Conservation (phyloP, 805 yeast genomes). For the Danielia oregonensis region DNA sequence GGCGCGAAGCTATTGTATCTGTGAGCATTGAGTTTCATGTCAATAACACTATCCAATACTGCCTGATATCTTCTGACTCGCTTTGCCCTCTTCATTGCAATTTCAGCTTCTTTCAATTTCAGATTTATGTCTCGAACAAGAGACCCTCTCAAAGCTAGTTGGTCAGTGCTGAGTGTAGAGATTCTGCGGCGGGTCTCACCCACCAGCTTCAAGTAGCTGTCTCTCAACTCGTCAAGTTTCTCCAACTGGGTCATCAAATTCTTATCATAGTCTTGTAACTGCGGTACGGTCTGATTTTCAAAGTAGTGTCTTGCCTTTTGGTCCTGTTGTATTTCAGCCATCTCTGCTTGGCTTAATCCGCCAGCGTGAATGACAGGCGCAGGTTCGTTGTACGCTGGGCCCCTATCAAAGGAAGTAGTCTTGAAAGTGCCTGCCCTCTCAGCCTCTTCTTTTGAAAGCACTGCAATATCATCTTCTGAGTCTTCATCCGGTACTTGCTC, state of each 20-base stretch:
- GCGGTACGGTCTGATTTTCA: conserved; percentile 6
- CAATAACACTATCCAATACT: conserved; percentile 9
- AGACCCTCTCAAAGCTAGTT: neutral
- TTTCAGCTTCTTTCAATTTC: conserved; percentile 5
- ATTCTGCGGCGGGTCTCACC: conserved; percentile 2
- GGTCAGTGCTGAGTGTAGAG: conserved; percentile 5
- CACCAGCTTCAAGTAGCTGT: conserved; percentile 3
- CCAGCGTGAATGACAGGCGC: conserved; percentile 29
- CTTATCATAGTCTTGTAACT: conserved; percentile 8
- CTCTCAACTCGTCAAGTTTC: conserved; percentile 4
- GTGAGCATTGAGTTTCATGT: conserved; percentile 3
- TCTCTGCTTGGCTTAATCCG: neutral
- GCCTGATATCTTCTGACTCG: conserved; percentile 8
- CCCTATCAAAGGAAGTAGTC: conserved; percentile 16
- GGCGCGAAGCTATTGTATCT: neutral
- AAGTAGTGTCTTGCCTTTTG: conserved; percentile 6
- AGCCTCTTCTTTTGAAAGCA: conserved; percentile 28
- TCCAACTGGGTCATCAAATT: conserved; percentile 8
- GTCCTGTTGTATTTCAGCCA: conserved; percentile 1
- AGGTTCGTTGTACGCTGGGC: conserved; percentile 20
- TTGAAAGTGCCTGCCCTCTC: conserved; percentile 23
- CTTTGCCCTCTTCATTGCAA: conserved; percentile 4
- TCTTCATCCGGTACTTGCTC: conserved; percentile 1
- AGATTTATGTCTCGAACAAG: conserved; percentile 4
- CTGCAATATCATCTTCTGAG: conserved; percentile 25